Conservation (phyloP, 352 stramenopile genomes). For the Phytophthora megakarya region DNA sequence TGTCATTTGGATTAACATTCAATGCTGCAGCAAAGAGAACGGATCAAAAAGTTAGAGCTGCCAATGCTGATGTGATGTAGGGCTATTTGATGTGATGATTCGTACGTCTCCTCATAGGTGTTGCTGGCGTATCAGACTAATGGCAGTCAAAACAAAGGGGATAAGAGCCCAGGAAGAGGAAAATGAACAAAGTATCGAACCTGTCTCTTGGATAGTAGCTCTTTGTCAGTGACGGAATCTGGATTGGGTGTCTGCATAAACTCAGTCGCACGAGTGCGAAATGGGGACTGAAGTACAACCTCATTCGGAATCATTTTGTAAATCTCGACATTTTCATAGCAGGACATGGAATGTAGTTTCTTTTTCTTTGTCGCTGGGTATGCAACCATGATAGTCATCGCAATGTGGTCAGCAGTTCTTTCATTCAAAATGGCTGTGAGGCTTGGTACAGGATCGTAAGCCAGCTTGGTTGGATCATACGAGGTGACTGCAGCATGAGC, state of each 20-base stretch:
- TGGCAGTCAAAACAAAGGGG: not conserved
- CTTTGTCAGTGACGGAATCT: constrained; percentile 30
- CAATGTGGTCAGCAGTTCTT: constrained; percentile 28
- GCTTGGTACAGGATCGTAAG: constrained; percentile 72
- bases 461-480: constrained; percentile 64
- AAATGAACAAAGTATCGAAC: constrained; percentile 7
- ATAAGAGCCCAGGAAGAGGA: not conserved
- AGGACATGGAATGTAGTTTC: constrained; percentile 40
- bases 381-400: constrained; percentile 52
- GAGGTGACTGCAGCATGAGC: constrained; percentile 63
- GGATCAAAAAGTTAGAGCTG: not conserved
- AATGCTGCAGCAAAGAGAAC: constrained; percentile 25
- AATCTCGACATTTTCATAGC: constrained; percentile 81
- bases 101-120: constrained; percentile 30
- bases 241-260: constrained; percentile 41
- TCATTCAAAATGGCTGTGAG: constrained; percentile 50
- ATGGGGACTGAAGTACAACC: constrained; percentile 53
- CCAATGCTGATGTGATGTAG: not conserved
- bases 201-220: constrained; percentile 31
- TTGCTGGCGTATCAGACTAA: constrained; percentile 24
- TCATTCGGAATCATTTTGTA: constrained; percentile 84
- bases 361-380: constrained; percentile 79
- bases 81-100: not conserved
- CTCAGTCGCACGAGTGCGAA: constrained; percentile 53
- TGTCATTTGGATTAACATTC: constrained; percentile 57